A percentile compares a stretch with the other conserved stretches of the same genome.
Evolutionary conservation across 768 basidiomycete species (phyloP).

Genomic region (Boletus vinaceobasis): DNA sequence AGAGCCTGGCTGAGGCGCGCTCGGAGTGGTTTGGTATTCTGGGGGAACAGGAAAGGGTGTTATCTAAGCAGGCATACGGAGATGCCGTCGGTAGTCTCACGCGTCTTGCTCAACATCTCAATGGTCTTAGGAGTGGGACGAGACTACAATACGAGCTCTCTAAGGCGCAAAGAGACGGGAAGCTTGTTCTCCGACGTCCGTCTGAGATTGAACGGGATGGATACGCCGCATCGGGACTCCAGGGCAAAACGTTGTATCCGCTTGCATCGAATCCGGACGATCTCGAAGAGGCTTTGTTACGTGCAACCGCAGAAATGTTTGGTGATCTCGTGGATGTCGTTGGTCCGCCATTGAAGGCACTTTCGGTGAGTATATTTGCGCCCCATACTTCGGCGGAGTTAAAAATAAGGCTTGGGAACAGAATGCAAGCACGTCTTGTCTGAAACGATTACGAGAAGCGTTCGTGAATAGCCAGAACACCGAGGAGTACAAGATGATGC

Average conservation of each 20-base stretch:
- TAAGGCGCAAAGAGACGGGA: constrained; percentile 51
- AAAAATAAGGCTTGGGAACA: constrained; percentile 26
- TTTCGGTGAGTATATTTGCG: constrained; percentile 51
- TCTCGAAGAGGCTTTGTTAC: constrained; percentile 36
- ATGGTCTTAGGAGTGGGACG: constrained; percentile 82
- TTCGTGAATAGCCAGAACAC: constrained; percentile 47
- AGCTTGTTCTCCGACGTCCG: constrained; percentile 32
- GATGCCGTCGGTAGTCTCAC: constrained; percentile 86
- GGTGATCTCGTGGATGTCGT: constrained; percentile 77
- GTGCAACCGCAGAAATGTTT: constrained; percentile 70
- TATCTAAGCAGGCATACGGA: constrained; percentile 62
- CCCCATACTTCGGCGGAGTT: background rate
- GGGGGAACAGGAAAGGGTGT: constrained; percentile 22
- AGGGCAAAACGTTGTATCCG: constrained; percentile 27
- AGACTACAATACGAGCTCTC: constrained; percentile 80
- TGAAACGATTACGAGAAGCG: constrained; percentile 62
- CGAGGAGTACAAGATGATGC: constrained; percentile 33
- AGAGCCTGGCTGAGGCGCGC: constrained; percentile 80
- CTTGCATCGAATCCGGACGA: constrained; percentile 38
- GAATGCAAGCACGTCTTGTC: constrained; percentile 57
- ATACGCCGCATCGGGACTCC: constrained; percentile 10
- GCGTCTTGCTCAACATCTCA: constrained; percentile 89
- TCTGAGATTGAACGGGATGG: constrained; percentile 15
- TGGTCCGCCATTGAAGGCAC: constrained; percentile 68
- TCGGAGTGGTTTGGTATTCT: constrained; percentile 64